phyloP scores from a whole-genome alignment of 2,329 filamentous ascomycete species.

The Stagonosporopsis rhizophila region DNA sequence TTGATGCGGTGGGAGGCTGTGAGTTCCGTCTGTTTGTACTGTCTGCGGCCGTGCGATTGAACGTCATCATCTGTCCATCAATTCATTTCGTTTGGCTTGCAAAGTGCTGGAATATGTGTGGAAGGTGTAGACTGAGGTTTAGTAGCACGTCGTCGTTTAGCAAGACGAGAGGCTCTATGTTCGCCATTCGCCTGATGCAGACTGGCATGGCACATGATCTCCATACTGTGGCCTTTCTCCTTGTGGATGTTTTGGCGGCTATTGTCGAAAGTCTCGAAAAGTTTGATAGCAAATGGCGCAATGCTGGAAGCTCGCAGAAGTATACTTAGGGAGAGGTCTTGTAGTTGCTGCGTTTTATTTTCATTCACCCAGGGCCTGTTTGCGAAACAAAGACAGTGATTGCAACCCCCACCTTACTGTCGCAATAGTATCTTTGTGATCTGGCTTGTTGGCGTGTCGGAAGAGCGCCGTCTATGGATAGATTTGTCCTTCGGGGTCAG shows the following conservation, averaged over 20 bases:
- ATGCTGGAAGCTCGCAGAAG: constrained; percentile 6
- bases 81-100: background rate
- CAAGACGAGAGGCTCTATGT: constrained; percentile 22
- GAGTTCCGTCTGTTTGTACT: background rate
- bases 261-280: constrained; percentile 5
- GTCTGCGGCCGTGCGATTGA: constrained; percentile 14
- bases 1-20: constrained; percentile 11
- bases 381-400: background rate
- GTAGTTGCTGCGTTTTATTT: background rate
- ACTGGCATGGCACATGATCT: constrained; percentile 38
- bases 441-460: background rate
- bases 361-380: background rate
- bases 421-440: background rate
- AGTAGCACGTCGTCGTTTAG: constrained; percentile 17
- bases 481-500: background rate
- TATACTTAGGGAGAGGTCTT: constrained; percentile 2
- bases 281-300: background rate
- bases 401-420: background rate
- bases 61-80: constrained; percentile 16
- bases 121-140: constrained; percentile 25
- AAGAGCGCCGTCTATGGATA: background rate
- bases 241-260: constrained; percentile 29
- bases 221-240: constrained; percentile 32
- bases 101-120: constrained; percentile 38
- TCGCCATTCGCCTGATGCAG: constrained; percentile 23